A percentile compares a stretch with the other conserved stretches of the same genome.
phyloP scores from a whole-genome alignment of 78 protist species.

The Bigelowiella natans region DNA sequence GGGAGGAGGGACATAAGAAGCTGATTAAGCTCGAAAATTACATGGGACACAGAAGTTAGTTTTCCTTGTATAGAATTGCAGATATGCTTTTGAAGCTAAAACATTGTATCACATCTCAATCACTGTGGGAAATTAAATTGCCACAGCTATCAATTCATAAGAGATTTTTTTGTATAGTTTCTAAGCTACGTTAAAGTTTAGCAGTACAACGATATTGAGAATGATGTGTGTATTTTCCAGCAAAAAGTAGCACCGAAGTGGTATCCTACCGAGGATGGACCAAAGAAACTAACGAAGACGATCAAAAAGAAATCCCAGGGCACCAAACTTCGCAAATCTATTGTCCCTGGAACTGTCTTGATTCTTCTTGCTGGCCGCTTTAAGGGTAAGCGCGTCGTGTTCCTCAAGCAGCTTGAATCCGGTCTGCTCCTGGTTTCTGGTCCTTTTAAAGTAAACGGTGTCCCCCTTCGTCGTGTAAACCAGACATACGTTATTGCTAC shows the following conservation, averaged over 20 bases:
- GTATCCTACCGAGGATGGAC: background rate
- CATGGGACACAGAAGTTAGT: too few species aligned
- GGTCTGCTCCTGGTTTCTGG: constrained; percentile 90
- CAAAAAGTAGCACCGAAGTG: background rate
- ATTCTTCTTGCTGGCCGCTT: constrained; percentile 89
- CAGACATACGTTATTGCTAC: constrained; percentile 92
- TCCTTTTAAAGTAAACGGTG: constrained; percentile 95
- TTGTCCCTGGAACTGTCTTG: constrained; percentile 91
- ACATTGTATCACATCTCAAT: too few species aligned
- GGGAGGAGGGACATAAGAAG: too few species aligned
- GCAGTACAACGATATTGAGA: too few species aligned
- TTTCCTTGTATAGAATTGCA: too few species aligned
- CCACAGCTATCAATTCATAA: too few species aligned
- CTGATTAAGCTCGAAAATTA: too few species aligned
- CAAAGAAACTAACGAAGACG: background rate
- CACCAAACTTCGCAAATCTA: constrained; percentile 62
- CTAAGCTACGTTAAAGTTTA: too few species aligned
- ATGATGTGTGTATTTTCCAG: too few species aligned
- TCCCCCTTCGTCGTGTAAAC: constrained; percentile 93
- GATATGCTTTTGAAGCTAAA: too few species aligned
- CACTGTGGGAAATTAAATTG: too few species aligned
- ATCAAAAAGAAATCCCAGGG: background rate
- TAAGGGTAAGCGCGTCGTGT: constrained; percentile 88
- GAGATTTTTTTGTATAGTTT: too few species aligned
- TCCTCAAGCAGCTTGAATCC: constrained; percentile 76